Evolutionary conservation across 352 stramenopile genomes (phyloP), one percentile per base, ranked within the genome.

Genomic region (Pythium sp.): DNA sequence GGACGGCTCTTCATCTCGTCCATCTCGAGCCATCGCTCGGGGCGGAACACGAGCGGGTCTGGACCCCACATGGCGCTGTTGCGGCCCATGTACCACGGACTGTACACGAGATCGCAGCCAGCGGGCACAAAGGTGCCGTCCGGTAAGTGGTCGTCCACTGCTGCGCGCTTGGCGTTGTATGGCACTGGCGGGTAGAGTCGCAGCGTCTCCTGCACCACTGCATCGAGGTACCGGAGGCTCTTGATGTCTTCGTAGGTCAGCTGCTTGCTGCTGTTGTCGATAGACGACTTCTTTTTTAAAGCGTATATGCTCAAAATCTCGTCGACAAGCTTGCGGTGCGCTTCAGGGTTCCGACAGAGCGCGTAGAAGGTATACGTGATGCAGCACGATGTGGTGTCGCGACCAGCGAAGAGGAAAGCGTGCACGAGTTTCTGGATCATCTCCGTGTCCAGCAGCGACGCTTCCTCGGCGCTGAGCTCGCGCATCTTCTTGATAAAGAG

Each of bases 41-140:
- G 88, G 8, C 72, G 75, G 59, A 93, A 92, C 24, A 70, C 68
- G 2, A 82, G 65, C 5, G 83, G 72, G 53, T 92, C 77, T 8
- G 71, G 62, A 22, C 72, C 73, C 22, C 86, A 41, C 36, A 63
- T 63, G 11, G 66, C 58, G 7, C 73, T 69, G 36, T 82, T 72
- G 59, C 86, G 79, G 5, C 85, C 87, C 85, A 94, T 93, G 41
- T 70, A 84, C 75, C 84, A 96, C 41, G 86, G 83, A 61, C 81
- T 86, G 71, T 90, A 94, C 49, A 84, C 78, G 22, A 94, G 34
- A 14, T 87, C 79, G 18, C 75, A 77, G 32, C 86, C 87, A 30
- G 78, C 77, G 32, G 78, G 78, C 0, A 96, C 60, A 28, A 66
- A 66, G 9, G 60, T 66, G 4, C 46, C 60, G 32, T 58, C 46